Base-by-base conservation (phyloP, 345 rosid genomes). In the Schrenkiella parvula region DNA sequence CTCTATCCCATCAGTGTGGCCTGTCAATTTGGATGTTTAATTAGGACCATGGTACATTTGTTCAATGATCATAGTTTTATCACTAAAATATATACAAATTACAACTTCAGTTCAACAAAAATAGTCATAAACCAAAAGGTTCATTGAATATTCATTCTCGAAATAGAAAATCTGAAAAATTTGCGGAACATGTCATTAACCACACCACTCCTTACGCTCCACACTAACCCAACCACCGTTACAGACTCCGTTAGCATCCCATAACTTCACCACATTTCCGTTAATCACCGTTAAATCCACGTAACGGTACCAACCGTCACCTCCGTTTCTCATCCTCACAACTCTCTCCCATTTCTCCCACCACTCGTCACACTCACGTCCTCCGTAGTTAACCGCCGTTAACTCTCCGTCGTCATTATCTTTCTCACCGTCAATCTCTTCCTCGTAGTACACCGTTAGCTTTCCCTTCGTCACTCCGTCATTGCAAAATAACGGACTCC, bases 221-320 rank as follows among this genome's bases (percentile, higher is more conserved):
- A 54, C 10, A 28, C 21, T 67, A 68, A 54, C 53, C 57, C 64
- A 47, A 7, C 23, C 62, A n/a, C 68, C 47, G 46, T 67, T 57
- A 67, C 63, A 28, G 38, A 15, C 43, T 59, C 73, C 64, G 48
- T 68, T 75, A 63, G 61, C 88, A 32, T 88, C 91, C 98, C 96
- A 92, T 42, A 92, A 72, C 73, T 86, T 80, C 9, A 92, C 91
- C 8, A 92, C 81, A 74, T 79, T 88, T 22, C 98, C 98, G 81
- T 85, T 75, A 15, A 75, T 23, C 64, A 61, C 74, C 69, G 57
- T 68, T 62, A 75, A 61, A 68, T 92, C 92, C 64, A 85, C 89
- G 71, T 62, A 79, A 37, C 84, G 72, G 81, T 85, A 83, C 96
- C 92, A 88, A 5, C 75, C 83, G 64, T 58, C 68, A 2, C 78